Base-by-base conservation (phyloP, 1,139 yeast genomes). In the Pichia sp. region DNA sequence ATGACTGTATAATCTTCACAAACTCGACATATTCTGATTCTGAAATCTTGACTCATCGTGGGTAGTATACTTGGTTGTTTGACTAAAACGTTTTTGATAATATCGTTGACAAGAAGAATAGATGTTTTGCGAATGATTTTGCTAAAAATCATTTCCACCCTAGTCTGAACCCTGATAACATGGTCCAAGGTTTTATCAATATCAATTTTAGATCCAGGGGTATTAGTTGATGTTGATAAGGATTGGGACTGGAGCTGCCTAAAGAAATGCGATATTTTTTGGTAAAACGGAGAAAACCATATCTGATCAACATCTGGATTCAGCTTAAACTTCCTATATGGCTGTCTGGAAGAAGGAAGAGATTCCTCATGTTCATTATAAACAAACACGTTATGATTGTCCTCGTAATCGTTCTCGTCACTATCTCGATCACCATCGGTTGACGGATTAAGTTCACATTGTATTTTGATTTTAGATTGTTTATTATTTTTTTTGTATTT, bases 51-150 rank as follows among this genome's bases (percentile, higher is more conserved):
- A 7, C 4, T 27, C 6, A 41, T n/a, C 11, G 5, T 10, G 5
- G 41, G 37, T 5, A 49, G 26, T 4, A 49, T 43, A 7, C 32
- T 7, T 28, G 41, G 46, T 36, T 49, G 52, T 29, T 36, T 45
- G 5, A 36, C 37, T 9, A 49, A 27, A 1, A 29, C 36, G 31
- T 47, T 49, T 35, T 49, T 49, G 7, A 43, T 8, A 6, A 35
- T 32, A 37, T 45, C 49, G 27, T 27, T 16, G 6, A 42, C 34
- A 31, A 41, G 38, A 16, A 49, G 27, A 10, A 49, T 10, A 10
- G 41, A 29, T n/a, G 52, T 41, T 33, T 45, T 41, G 8, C 23
- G 23, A 16, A 16, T 16, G 2, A 16, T 16, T 2, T 16, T 16
- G 2, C 23, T 8, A 31, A 31, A 31, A 31, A 31, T 31, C 2